Conservation (phyloP, 1,284 basidiomycete species). For the Exobasidium rhododendri region DNA sequence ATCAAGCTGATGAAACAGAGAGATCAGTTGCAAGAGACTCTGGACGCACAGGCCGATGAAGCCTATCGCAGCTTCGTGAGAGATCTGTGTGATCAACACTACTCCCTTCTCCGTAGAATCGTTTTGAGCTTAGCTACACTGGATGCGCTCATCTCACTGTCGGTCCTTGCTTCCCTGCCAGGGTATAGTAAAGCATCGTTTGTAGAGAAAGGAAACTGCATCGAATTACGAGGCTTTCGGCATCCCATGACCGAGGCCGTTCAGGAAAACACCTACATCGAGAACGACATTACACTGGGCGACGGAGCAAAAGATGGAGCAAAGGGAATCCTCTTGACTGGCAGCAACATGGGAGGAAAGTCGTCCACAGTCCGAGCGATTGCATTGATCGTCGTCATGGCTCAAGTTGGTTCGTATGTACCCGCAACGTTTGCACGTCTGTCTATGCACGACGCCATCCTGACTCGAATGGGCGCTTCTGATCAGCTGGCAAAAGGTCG, state of each 20-base stretch:
- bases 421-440: conserved; percentile 71
- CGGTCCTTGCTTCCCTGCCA: conserved; percentile 26
- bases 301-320: not conserved
- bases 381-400: conserved; percentile 55
- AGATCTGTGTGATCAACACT: conserved; percentile 27
- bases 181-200: conserved; percentile 32
- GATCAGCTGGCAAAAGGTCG: conserved; percentile 80
- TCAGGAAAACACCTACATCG: conserved; percentile 9
- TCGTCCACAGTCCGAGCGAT: conserved; percentile 60
- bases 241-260: conserved; percentile 47
- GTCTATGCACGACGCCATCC: conserved; percentile 75
- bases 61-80: conserved; percentile 32
- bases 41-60: conserved; percentile 60
- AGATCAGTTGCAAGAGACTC: conserved; percentile 72
- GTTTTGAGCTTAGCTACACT: conserved; percentile 33
- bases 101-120: conserved; percentile 33
- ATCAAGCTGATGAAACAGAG: conserved; percentile 68
- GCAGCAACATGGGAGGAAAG: conserved; percentile 62
- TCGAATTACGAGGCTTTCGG: conserved; percentile 35
- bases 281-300: conserved; percentile 37
- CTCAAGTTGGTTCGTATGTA: conserved; percentile 62
- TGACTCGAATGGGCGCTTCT: conserved; percentile 79
- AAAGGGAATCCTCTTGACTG: conserved; percentile 42
- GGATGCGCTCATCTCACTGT: conserved; percentile 38
- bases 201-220: not conserved